phyloP scores from a whole-genome alignment of 2,329 filamentous ascomycete species.

The Ophiostoma ulmi region DNA sequence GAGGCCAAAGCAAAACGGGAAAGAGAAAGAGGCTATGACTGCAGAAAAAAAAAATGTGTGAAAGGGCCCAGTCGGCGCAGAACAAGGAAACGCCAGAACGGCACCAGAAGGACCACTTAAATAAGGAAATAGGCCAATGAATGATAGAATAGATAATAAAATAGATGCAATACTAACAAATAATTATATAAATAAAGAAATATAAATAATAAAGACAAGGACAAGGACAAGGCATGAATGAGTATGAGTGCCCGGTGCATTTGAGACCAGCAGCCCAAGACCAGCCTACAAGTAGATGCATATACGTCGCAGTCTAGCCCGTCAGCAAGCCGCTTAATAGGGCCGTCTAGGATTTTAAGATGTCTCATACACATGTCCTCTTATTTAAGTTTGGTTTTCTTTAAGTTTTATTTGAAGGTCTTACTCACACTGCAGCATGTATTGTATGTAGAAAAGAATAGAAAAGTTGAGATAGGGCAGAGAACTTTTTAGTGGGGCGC shows the following conservation, averaged over 20 bases:
- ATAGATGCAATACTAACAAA: too few relatives aligned
- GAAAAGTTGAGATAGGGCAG: not conserved
- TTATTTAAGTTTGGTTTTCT: too few relatives aligned
- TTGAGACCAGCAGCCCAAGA: not conserved
- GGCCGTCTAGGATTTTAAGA: not conserved
- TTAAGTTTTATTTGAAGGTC: not conserved
- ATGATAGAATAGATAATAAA: not conserved
- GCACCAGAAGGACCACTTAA: not conserved
- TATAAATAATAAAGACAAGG: not conserved
- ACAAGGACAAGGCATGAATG: not conserved
- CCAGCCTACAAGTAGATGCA: not conserved
- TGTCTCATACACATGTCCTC: too few relatives aligned
- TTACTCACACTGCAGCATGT: too few relatives aligned
- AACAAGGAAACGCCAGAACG: constrained; percentile 14
- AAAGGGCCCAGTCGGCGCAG: not conserved
- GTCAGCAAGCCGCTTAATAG: not conserved
- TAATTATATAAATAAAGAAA: not conserved
- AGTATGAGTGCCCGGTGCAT: too few relatives aligned
- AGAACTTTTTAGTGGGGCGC: constrained; percentile 1
- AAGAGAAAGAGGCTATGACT: not conserved
- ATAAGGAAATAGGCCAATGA: not conserved
- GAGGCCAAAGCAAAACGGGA: not conserved
- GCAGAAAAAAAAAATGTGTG: constrained; percentile 8
- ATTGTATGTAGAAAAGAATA: too few relatives aligned
- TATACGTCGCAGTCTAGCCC: not conserved